Evolutionary conservation across 2,329 filamentous ascomycete genomes (phyloP), one percentile per base, ranked within the genome.

Genomic region (Neofusicoccum umdonicola): DNA sequence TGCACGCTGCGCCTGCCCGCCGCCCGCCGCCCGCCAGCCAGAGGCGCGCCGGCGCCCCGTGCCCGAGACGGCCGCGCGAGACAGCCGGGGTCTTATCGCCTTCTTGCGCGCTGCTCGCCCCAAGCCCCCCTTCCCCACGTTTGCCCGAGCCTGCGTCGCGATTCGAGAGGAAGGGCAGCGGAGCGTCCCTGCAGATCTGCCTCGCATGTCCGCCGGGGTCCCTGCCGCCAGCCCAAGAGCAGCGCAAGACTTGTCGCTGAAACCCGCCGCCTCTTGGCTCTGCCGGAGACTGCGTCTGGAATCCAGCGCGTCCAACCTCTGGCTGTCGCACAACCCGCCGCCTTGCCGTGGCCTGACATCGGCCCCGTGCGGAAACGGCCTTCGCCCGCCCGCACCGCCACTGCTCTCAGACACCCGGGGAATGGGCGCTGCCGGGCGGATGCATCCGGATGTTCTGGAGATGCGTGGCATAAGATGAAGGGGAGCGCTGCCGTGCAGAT

Each of bases 171-270:
- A 39, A 17, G 12, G 35, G 9, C 54, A 31, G 39, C 54, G 27
- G 52, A 44, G 54, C 54, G 54, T 58, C 54, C 54, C 54, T 58
- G 54, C 54, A 58, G 54, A 58, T 58, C 54, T n/a, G 19, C 54
- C 39, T 44, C 39, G 37, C 52, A 41, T 57, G 19, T 9, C 27
- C 35, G 35, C 50, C 8, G 22, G 13, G 5, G 45, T 39, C 41
- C 56, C 56, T 60, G 56, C 15, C 52, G 37, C 52, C 27, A 27
- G 34, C n/a, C 52, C 54, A 58, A 44, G 35, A 42, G 35, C 52
- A 27, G 11, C 35, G 31, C 42, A 48, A 60, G 31, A 60, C 42
- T 60, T 27, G 22, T 42, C 4, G 22, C 6, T 60, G 56, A 60
- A 60, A 60, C 56, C 17, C 42, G 31, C 31, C 56, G 31, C 41